Percentiles rank a stretch among this genome's conserved stretches.
phyloP scores from a whole-genome alignment of 345 rosid species.

The Salix brachista region DNA sequence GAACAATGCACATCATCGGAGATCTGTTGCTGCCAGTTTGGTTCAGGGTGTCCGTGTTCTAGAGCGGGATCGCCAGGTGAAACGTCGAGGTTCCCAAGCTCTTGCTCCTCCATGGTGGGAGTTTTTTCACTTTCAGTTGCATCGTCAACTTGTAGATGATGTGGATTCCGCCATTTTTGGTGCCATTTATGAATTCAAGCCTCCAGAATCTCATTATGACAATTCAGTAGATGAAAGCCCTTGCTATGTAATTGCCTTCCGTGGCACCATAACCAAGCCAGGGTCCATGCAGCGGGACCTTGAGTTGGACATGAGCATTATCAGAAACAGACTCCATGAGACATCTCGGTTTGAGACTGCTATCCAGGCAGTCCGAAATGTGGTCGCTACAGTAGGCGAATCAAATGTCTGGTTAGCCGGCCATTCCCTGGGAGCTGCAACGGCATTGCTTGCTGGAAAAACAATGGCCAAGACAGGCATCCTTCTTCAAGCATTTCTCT shows the following conservation, averaged over 20 bases:
- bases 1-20: slow-evolving; percentile 59
- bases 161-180: slow-evolving; percentile 75
- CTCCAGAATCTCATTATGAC: slow-evolving; percentile 28
- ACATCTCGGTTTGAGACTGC: slow-evolving; percentile 77
- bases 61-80: slow-evolving; percentile 84
- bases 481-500: slow-evolving; percentile 59
- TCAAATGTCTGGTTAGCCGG: slow-evolving; percentile 88
- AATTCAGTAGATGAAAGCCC: slow-evolving; percentile 42
- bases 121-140: slow-evolving; percentile 59
- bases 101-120: slow-evolving; percentile 84
- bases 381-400: slow-evolving; percentile 58
- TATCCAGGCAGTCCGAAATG: slow-evolving; percentile 63
- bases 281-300: slow-evolving; percentile 67
- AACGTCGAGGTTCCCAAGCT: slow-evolving; percentile 55
- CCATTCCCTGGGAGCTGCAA: slow-evolving; percentile 86
- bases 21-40: slow-evolving; percentile 73
- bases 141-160: slow-evolving; percentile 59
- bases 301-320: slow-evolving; percentile 53
- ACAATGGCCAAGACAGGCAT: slow-evolving; percentile 57
- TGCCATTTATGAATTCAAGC: slow-evolving; percentile 65
- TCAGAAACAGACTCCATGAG: slow-evolving; percentile 60
- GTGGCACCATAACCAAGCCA: slow-evolving; percentile 72
- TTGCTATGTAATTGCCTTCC: slow-evolving; percentile 63
- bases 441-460: slow-evolving; percentile 76
- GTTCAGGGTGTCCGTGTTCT: slow-evolving; percentile 75